phyloP scores from a whole-genome alignment of 2,329 filamentous ascomycete species.

The Elsinoe fawcettii region DNA sequence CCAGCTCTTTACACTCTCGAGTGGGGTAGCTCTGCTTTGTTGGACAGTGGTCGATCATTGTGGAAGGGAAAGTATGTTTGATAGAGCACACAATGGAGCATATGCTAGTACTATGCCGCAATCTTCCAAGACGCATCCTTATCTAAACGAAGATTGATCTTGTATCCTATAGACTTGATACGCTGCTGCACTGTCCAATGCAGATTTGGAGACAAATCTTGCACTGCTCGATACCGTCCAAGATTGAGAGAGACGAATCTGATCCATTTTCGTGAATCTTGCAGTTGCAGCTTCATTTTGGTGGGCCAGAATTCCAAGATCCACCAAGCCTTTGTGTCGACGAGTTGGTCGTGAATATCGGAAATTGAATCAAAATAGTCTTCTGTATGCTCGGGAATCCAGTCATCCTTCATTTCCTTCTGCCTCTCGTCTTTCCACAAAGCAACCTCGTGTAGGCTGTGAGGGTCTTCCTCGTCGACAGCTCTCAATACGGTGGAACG shows the following conservation, averaged over 20 bases:
- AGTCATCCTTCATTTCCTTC: slow-evolving; percentile 15
- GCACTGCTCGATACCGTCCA: slow-evolving; percentile 32
- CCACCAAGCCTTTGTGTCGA: slow-evolving; percentile 36
- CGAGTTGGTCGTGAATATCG: slow-evolving; percentile 36
- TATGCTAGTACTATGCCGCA: slow-evolving; percentile 8
- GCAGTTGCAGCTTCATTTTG: no score
- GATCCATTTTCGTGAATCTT: no score
- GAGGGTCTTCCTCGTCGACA: slow-evolving; percentile 19
- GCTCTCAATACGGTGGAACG: slow-evolving; percentile 25
- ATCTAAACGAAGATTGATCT: slow-evolving; percentile 27
- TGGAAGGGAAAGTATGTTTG: no score
- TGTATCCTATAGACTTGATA: slow-evolving; percentile 31
- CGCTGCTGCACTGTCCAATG: slow-evolving; percentile 39
- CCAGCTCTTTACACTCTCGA: no score
- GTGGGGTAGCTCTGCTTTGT: no score
- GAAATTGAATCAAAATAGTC: slow-evolving; percentile 38
- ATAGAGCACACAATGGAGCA: no score
- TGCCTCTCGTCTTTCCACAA: slow-evolving; percentile 20
- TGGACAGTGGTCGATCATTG: no score
- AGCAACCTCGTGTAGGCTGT: slow-evolving; percentile 14
- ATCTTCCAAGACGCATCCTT: slow-evolving; percentile 30
- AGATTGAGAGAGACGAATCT: slow-evolving; percentile 26
- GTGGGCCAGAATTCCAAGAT: no score
- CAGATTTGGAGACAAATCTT: slow-evolving; percentile 33
- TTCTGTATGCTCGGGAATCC: slow-evolving; percentile 36